Percentiles rank a stretch among this genome's conserved stretches.
Evolutionary conservation across 2,329 filamentous ascomycete species (phyloP).

Genomic region (Dactylellina drechsleri): DNA sequence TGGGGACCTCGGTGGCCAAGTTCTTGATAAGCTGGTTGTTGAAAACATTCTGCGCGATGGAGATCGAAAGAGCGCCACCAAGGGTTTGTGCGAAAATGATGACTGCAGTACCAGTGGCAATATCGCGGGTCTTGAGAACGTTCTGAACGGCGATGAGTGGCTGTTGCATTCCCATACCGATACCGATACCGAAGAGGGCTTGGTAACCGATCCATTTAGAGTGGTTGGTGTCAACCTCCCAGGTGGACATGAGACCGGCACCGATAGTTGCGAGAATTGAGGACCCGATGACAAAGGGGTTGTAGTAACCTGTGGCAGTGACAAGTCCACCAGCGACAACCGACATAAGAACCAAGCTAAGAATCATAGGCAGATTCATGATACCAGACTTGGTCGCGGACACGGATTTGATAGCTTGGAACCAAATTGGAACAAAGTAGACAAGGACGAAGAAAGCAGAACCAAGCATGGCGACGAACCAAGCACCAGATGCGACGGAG

Average conservation of each 20-base stretch:
- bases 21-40: constrained; percentile 62
- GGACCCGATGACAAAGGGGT: constrained; percentile 62
- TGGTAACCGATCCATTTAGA: constrained; percentile 68
- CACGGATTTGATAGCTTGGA: constrained; percentile 63
- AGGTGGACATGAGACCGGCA: constrained; percentile 63
- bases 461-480: constrained; percentile 52
- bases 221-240: constrained; percentile 60
- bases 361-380: constrained; percentile 63
- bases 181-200: constrained; percentile 65
- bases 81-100: constrained; percentile 65
- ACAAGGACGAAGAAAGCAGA: constrained; percentile 50
- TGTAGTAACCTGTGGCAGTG: constrained; percentile 64
- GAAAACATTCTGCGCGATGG: constrained; percentile 65
- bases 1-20: constrained; percentile 62
- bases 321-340: constrained; percentile 63
- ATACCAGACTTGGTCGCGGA: constrained; percentile 64
- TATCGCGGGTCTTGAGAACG: constrained; percentile 63
- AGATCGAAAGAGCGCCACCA: constrained; percentile 65
- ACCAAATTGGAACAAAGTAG: constrained; percentile 59
- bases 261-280: constrained; percentile 59
- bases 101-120: constrained; percentile 63
- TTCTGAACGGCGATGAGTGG: constrained; percentile 66
- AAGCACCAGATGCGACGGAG: constrained; percentile 37
- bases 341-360: constrained; percentile 64
- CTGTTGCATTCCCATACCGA: constrained; percentile 64